Percentiles rank a stretch among this genome's conserved stretches.
Conservation (phyloP, 177 flowering plant genomes). For the Tripterygium wilfordii region DNA sequence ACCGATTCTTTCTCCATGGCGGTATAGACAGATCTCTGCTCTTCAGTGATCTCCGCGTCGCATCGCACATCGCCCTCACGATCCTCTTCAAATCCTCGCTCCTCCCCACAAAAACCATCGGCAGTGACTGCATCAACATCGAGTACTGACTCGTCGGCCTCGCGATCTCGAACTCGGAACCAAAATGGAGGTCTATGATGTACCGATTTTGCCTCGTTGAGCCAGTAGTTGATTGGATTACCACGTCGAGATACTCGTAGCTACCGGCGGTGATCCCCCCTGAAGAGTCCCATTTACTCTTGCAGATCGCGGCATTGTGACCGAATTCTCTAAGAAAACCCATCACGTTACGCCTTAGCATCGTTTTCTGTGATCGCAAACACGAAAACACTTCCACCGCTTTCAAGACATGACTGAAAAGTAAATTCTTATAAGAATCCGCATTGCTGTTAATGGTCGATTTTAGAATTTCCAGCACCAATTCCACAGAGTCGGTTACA, state of each 20-base stretch:
- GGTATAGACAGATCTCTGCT: conserved; percentile 28
- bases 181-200: conserved; percentile 48
- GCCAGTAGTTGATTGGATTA: conserved; percentile 9
- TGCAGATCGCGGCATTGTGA: conserved; percentile 84
- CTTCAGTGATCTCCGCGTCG: conserved; percentile 39
- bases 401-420: conserved; percentile 25
- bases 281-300: conserved; percentile 59
- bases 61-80: conserved; percentile 35
- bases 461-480: conserved; percentile 10
- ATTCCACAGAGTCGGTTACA: conserved; percentile 8
- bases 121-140: conserved; percentile 24
- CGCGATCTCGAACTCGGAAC: conserved; percentile 57
- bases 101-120: conserved; percentile 34
- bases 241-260: conserved; percentile 68
- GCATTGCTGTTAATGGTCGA: conserved; percentile 1
- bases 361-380: conserved; percentile 16
- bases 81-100: conserved; percentile 43
- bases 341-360: conserved; percentile 53
- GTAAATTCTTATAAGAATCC: conserved; percentile 29
- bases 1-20: conserved; percentile 49
- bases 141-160: conserved; percentile 41
- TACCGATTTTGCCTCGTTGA: conserved; percentile 22
- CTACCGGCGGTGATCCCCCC: conserved; percentile 48
- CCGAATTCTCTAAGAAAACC: conserved; percentile 43
- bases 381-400: conserved; percentile 32